Base-by-base conservation (phyloP, 129 eudicot genomes). In the Rutidosis leptorrhynchoides region DNA sequence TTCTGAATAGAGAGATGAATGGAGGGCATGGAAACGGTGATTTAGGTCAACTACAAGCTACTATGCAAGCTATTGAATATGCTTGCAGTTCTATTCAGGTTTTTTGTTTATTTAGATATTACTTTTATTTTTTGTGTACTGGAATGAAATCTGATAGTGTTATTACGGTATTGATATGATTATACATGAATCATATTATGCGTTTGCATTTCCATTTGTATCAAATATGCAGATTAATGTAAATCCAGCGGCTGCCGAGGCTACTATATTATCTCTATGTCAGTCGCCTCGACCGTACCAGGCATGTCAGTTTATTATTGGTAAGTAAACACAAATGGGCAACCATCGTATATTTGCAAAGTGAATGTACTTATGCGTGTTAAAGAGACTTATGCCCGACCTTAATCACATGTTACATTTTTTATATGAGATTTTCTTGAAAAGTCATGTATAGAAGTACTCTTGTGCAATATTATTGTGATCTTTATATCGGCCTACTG, bases 71-170 rank as follows among this genome's bases (percentile, higher is more conserved):
- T 3, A 77, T 94, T 27, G 99, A 94, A 75, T 59, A 80, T 35
- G 97, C 97, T 74, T 89, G 94, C 79, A 75, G 64, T 69, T 86
- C 97, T 27, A 82, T 89, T 74, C 97, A 89, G 99, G 95, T 89
- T 32, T 52, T 10, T 64, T 16, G 21, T 59, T 59, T 23, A 25
- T 56, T 68, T 1, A 11, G 12, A 29, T 27, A 53, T 55, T 23
- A 4, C 2, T 55, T 7, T 23, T 23, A 11, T 14, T 19, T n/a
- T 12, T 1, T 22, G 19, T 55, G 24, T 51, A 7, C 19, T 51
- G 24, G 15, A 5, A 19, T 5, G 24, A 21, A 54, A 7, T 24
- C 24, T 23, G 16, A 23, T 55, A 24, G 29, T 8, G 16, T 46
- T 65, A 55, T 22, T 60, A 24, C 51, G 0, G 12, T 22, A 23